Evolutionary conservation across 1,284 basidiomycete genomes (phyloP).

Genomic region (Microbotryum violaceum): DNA sequence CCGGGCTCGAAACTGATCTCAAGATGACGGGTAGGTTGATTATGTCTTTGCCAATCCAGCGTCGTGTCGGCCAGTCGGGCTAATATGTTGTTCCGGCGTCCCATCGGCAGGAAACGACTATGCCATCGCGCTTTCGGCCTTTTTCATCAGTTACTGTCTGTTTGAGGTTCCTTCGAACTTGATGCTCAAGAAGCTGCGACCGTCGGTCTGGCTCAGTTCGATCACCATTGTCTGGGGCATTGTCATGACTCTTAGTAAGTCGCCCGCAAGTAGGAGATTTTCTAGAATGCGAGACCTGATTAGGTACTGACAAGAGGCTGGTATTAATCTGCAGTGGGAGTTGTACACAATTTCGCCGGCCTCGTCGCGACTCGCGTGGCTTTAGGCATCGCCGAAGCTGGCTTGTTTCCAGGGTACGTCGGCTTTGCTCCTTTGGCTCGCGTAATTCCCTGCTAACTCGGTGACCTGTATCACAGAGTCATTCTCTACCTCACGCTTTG

Average conservation of each 20-base stretch:
- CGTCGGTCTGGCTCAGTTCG: slow-evolving; percentile 51
- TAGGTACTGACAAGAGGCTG: slow-evolving; percentile 45
- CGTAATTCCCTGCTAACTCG: neutral
- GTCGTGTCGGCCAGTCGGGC: no score
- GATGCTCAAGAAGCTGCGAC: slow-evolving; percentile 49
- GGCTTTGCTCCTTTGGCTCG: slow-evolving; percentile 6
- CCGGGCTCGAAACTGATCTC: slow-evolving; percentile 31
- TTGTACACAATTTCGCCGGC: slow-evolving; percentile 26
- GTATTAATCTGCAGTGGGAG: slow-evolving; percentile 21
- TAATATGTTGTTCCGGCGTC: no score
- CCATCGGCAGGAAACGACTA: slow-evolving; percentile 15
- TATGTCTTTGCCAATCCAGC: no score
- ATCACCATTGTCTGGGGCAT: slow-evolving; percentile 44
- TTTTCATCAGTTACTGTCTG: slow-evolving; percentile 21
- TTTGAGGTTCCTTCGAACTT: slow-evolving; percentile 40
- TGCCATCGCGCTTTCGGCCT: slow-evolving; percentile 25
- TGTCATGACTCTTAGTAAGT: slow-evolving; percentile 58
- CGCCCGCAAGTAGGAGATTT: neutral
- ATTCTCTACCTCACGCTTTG: slow-evolving; percentile 47
- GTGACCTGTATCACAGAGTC: slow-evolving; percentile 22
- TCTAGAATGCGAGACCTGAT: slow-evolving; percentile 46
- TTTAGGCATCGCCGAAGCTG: slow-evolving; percentile 60
- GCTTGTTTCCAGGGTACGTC: slow-evolving; percentile 33
- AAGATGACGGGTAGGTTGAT: slow-evolving; percentile 14
- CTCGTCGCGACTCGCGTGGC: slow-evolving; percentile 45